Conservation (phyloP, 2,329 filamentous ascomycete genomes). For the Aureobasidium sp. region DNA sequence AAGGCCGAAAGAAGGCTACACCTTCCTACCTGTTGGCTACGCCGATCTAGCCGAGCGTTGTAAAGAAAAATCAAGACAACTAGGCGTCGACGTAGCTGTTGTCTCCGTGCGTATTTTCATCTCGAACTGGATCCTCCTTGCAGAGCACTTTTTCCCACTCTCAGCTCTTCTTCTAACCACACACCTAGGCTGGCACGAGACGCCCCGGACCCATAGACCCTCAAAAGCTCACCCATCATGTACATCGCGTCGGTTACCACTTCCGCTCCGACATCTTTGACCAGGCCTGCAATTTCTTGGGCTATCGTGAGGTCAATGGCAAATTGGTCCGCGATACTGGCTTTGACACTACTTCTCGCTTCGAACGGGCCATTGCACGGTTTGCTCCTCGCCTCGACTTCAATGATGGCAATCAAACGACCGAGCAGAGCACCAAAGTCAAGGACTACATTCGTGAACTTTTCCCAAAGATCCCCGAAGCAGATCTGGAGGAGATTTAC, state of each 20-base stretch:
- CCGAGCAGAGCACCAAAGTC: slow-evolving; percentile 41
- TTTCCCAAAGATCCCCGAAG: slow-evolving; percentile 56
- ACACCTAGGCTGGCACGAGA: not conserved
- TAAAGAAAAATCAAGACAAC: slow-evolving; percentile 53
- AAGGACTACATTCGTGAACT: slow-evolving; percentile 53
- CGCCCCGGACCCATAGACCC: slow-evolving; percentile 21
- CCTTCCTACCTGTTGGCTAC: slow-evolving; percentile 54
- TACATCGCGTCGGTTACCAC: slow-evolving; percentile 56
- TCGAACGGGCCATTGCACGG: slow-evolving; percentile 13
- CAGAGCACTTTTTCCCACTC: not conserved
- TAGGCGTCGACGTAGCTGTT: slow-evolving; percentile 48
- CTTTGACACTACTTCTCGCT: slow-evolving; percentile 15
- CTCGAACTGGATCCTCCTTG: slow-evolving; percentile 1
- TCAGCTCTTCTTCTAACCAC: not conserved
- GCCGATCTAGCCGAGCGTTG: slow-evolving; percentile 52
- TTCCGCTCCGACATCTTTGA: slow-evolving; percentile 55
- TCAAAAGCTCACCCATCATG: slow-evolving; percentile 48
- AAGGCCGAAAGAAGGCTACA: slow-evolving; percentile 52
- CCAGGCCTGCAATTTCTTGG: slow-evolving; percentile 48
- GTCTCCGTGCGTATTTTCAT: slow-evolving; percentile 49
- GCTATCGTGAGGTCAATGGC: slow-evolving; percentile 29
- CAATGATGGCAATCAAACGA: slow-evolving; percentile 18
- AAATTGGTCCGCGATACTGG: slow-evolving; percentile 26
- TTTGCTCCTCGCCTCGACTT: slow-evolving; percentile 13
- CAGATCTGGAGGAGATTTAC: slow-evolving; percentile 52